A percentile compares a stretch with the other conserved stretches of the same genome.
Evolutionary conservation across 2,329 filamentous ascomycete species (phyloP).

Genomic region (Epichloe gansuensis): DNA sequence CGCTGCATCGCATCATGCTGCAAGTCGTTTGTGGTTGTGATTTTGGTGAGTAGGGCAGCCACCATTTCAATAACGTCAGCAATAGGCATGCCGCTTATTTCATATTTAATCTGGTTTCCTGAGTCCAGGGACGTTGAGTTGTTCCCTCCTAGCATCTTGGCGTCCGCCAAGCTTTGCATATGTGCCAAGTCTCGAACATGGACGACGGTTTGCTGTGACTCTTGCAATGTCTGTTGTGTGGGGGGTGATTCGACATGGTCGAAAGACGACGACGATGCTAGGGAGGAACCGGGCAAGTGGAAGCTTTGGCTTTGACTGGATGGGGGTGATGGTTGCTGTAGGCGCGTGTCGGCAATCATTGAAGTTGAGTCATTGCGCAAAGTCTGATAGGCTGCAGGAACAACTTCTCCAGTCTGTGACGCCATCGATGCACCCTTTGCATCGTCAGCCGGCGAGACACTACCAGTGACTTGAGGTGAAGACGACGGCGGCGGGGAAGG

Average conservation of each 20-base stretch:
- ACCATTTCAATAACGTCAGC: constrained; percentile 99
- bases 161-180: constrained; percentile 74
- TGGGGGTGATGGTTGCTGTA: constrained; percentile 23
- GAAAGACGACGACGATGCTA: constrained; percentile 1
- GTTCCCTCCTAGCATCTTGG: constrained; percentile 51
- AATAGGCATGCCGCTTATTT: constrained; percentile 96
- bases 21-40: constrained; percentile 88
- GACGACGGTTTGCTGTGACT: constrained; percentile 41
- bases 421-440: constrained; percentile 35
- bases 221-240: constrained; percentile 8
- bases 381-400: constrained; percentile 10
- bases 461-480: constrained; percentile 29
- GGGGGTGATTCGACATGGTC: background rate
- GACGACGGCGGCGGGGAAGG: constrained; percentile 44
- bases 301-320: constrained; percentile 21
- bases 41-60: constrained; percentile 87
- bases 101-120: constrained; percentile 56
- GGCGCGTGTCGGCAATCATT: constrained; percentile 10
- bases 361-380: constrained; percentile 6
- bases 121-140: constrained; percentile 33
- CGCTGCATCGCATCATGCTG: constrained; percentile 87
- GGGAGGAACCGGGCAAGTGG: constrained; percentile 16
- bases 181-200: constrained; percentile 82
- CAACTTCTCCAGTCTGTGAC: constrained; percentile 22
- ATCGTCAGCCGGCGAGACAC: constrained; percentile 26